Percentiles rank a stretch among this genome's conserved stretches.
Conservation (phyloP, 1,284 basidiomycete species). For the Ustilago shanxiensis region DNA sequence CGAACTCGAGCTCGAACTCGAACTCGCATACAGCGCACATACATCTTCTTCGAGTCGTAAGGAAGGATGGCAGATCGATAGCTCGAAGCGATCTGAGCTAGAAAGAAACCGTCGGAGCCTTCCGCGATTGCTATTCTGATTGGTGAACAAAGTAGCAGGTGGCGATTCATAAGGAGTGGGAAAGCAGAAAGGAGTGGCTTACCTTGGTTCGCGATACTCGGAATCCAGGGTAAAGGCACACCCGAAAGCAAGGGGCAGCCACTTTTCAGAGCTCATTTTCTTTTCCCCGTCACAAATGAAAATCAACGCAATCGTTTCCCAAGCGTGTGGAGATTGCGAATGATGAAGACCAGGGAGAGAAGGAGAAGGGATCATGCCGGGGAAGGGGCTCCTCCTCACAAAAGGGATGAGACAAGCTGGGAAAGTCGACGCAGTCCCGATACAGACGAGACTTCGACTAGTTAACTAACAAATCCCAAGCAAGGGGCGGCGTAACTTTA, state of each 20-base stretch:
- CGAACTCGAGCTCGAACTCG: no score
- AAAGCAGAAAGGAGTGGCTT: not conserved
- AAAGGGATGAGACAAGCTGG: conserved; percentile 10
- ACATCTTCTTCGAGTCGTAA: not conserved
- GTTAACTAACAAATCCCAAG: conserved; percentile 1
- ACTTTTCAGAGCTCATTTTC: not conserved
- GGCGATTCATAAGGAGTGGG: not conserved
- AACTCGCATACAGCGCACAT: not conserved
- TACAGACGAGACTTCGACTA: not conserved
- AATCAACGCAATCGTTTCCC: not conserved
- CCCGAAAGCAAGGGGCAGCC: conserved; percentile 7
- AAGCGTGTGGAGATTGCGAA: not conserved
- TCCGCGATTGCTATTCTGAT: not conserved
- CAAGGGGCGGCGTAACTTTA: conserved; percentile 4
- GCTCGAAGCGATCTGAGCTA: conserved; percentile 3
- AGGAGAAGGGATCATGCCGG: not conserved
- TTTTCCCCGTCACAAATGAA: not conserved
- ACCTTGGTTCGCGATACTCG: not conserved
- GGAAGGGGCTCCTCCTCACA: not conserved
- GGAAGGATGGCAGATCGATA: not conserved
- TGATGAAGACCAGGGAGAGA: not conserved
- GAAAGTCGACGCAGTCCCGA: conserved; percentile 7
- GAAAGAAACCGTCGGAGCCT: conserved; percentile 4
- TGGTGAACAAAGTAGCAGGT: not conserved
- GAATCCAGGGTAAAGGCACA: not conserved